Evolutionary conservation across 345 rosid genomes (phyloP).

Genomic region (Salix arbutifolia): DNA sequence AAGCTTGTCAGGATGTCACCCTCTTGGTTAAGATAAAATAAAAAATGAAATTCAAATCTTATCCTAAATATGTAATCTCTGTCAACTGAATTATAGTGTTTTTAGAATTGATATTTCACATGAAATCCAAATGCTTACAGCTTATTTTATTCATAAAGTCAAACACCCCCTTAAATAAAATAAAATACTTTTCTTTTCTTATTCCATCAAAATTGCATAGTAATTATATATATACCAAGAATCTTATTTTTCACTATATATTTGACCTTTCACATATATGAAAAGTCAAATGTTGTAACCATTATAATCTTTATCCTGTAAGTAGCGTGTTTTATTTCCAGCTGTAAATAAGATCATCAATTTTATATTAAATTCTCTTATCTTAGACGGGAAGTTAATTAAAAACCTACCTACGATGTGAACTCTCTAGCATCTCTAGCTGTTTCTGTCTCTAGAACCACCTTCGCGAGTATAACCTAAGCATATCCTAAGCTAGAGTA

Average conservation of each 20-base stretch:
- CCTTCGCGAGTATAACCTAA: constrained; percentile 13
- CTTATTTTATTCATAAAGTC: too few species aligned
- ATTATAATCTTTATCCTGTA: not conserved
- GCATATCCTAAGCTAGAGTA: constrained; percentile 2
- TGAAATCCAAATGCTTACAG: too few species aligned
- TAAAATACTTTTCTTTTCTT: too few species aligned
- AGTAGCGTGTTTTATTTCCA: not conserved
- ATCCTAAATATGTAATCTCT: too few species aligned
- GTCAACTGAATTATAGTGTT: too few species aligned
- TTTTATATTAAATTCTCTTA: not conserved
- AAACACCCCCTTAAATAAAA: too few species aligned
- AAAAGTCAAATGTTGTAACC: not conserved
- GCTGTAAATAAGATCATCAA: not conserved
- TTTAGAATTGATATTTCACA: too few species aligned
- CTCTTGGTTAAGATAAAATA: too few species aligned
- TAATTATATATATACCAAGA: too few species aligned
- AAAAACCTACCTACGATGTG: not conserved
- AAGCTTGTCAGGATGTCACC: too few species aligned
- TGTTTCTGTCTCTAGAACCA: not conserved
- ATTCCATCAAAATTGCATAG: too few species aligned
- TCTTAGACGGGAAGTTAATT: not conserved
- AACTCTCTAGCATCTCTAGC: not conserved
- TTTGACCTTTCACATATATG: not conserved
- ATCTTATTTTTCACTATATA: not conserved
- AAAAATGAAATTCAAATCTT: too few species aligned